Percentiles rank a stretch among this genome's conserved stretches.
Conservation (phyloP, 768 basidiomycete genomes). For the Ramaria sp. region DNA sequence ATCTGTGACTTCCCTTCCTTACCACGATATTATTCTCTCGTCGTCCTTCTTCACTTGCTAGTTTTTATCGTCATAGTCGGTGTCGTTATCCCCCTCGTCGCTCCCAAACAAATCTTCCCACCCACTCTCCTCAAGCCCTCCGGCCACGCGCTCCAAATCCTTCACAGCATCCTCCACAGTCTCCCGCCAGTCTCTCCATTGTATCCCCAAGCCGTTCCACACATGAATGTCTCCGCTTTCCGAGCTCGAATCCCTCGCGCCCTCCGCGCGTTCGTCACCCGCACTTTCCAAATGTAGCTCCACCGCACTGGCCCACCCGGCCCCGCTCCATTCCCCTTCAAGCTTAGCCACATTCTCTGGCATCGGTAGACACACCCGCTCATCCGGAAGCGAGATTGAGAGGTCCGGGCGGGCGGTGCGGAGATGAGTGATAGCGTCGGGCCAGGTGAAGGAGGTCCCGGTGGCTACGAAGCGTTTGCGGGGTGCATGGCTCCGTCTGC, state of each 20-base stretch:
- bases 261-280: too few relatives aligned
- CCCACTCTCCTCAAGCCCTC: neutral
- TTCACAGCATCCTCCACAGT: neutral
- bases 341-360: too few relatives aligned
- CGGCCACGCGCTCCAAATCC: neutral
- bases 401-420: conserved; percentile 15
- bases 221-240: neutral
- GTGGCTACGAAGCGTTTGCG: conserved; percentile 17
- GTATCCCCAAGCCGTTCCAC: neutral
- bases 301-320: too few relatives aligned
- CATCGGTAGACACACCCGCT: too few relatives aligned
- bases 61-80: too few relatives aligned
- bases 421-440: conserved; percentile 17
- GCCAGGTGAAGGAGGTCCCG: conserved; percentile 17
- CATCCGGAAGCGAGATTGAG: too few relatives aligned
- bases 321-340: too few relatives aligned
- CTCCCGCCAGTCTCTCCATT: conserved; percentile 2
- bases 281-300: too few relatives aligned
- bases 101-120: conserved; percentile 6
- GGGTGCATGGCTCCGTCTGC: neutral
- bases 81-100: neutral
- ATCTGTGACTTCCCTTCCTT: too few relatives aligned
- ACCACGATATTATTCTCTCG: too few relatives aligned
- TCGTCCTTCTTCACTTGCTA: too few relatives aligned
- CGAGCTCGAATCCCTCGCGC: too few relatives aligned